A percentile compares a stretch with the other conserved stretches of the same genome.
These are phyloP conservation scores for Aspergillus egyptiacus DNA, from an alignment of 495 filamentous ascomycete species.

Conservation along the genomic window DNA sequence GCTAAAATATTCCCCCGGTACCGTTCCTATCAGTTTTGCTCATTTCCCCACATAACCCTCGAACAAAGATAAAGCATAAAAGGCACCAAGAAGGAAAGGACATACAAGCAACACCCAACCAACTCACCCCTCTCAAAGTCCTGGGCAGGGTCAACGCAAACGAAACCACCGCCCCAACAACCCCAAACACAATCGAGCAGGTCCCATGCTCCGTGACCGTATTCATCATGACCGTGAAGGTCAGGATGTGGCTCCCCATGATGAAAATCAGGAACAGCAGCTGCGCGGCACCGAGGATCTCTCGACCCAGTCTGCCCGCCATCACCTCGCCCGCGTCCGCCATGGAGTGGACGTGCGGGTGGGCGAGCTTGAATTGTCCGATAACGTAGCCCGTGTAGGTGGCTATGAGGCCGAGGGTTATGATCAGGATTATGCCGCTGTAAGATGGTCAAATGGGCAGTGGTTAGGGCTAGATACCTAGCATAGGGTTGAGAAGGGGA, in stretches of 20 bases:
- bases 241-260: conserved; percentile 69
- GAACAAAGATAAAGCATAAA: no score
- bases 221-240: conserved; percentile 64
- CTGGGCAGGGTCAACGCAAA: conserved; percentile 61
- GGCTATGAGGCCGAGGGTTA: conserved; percentile 59
- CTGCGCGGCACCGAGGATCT: conserved; percentile 61
- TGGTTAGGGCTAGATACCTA: no score
- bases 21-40: conserved; percentile 26
- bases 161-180: conserved; percentile 59
- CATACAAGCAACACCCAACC: no score
- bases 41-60: no score
- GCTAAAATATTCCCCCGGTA: no score
- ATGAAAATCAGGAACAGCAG: conserved; percentile 68
- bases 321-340: conserved; percentile 61
- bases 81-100: no score
- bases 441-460: not conserved
- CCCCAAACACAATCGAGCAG: conserved; percentile 64
- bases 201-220: conserved; percentile 57
- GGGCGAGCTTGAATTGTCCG: conserved; percentile 59
- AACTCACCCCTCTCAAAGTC: conserved; percentile 56
- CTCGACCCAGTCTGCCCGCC: conserved; percentile 56
- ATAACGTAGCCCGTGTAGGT: conserved; percentile 74
- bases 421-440: conserved; percentile 55
- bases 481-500: no score
- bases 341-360: conserved; percentile 61